Percentiles rank a stretch among this genome's conserved stretches.
Evolutionary conservation across 2,329 filamentous ascomycete species (phyloP).

Genomic region (Geosmithia flava): DNA sequence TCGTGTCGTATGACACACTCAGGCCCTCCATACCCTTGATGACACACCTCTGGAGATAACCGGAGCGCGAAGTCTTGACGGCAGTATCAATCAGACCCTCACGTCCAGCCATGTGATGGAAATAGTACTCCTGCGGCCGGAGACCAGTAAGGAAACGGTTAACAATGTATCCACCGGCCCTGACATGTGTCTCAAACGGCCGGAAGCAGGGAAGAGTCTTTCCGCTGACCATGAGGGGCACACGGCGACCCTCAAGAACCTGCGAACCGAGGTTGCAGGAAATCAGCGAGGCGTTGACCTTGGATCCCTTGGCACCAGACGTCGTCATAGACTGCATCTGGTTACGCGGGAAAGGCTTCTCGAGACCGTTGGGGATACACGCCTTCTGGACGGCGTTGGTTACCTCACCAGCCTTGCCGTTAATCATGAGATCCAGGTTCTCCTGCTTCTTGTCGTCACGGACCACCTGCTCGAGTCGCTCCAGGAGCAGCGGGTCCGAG

Average conservation of each 20-base stretch:
- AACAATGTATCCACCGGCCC: constrained; percentile 86
- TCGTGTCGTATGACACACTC: constrained; percentile 83
- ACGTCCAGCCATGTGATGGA: constrained; percentile 98
- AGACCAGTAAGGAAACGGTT: constrained; percentile 98
- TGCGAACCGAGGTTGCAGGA: constrained; percentile 97
- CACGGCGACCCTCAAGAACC: constrained; percentile 85
- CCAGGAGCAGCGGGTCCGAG: constrained; percentile 58
- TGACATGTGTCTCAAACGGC: constrained; percentile 77
- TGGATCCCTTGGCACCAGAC: constrained; percentile 85
- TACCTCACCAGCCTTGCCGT: constrained; percentile 53
- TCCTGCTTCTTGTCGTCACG: constrained; percentile 86
- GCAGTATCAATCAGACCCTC: constrained; percentile 98
- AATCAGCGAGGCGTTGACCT: constrained; percentile 93
- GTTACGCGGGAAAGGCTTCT: constrained; percentile 89
- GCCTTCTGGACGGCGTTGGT: constrained; percentile 67
- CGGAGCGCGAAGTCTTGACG: constrained; percentile 94
- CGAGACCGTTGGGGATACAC: constrained; percentile 71
- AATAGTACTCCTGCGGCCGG: constrained; percentile 94
- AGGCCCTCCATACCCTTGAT: constrained; percentile 98
- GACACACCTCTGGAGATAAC: constrained; percentile 90
- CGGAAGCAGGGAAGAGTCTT: constrained; percentile 92
- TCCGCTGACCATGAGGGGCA: constrained; percentile 94
- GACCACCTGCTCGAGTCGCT: constrained; percentile 76
- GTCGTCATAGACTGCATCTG: constrained; percentile 99
- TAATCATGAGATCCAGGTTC: constrained; percentile 80